These are phyloP conservation scores for Fusarium ramigenum DNA, from an alignment of 2,329 filamentous ascomycete species.

Conservation along the genomic window DNA sequence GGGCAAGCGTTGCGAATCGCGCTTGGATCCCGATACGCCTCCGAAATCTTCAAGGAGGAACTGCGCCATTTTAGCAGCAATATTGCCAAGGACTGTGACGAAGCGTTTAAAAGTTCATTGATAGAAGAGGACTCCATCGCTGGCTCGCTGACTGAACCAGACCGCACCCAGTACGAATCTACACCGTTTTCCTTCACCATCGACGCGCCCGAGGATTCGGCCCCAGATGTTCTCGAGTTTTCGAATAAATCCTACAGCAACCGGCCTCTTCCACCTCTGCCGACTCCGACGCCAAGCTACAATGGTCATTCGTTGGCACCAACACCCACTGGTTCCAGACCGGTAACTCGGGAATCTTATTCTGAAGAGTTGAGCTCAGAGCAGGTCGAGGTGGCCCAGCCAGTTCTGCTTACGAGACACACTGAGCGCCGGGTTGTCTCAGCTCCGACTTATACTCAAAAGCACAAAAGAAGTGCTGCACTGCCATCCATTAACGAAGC, in stretches of 20 bases:
- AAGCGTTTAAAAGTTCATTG: slow-evolving; percentile 81
- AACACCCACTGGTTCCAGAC: slow-evolving; percentile 34
- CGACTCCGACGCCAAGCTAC: slow-evolving; percentile 43
- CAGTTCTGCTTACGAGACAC: slow-evolving; percentile 47
- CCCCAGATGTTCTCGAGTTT: slow-evolving; percentile 9
- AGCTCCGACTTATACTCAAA: slow-evolving; percentile 58
- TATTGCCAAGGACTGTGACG: slow-evolving; percentile 89
- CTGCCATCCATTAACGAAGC: slow-evolving; percentile 62
- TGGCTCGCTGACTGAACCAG: slow-evolving; percentile 47
- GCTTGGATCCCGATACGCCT: slow-evolving; percentile 40
- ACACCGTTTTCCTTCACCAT: slow-evolving; percentile 57
- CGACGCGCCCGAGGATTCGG: slow-evolving; percentile 44
- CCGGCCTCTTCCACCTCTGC: slow-evolving; percentile 62
- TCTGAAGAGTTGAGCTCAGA: slow-evolving; percentile 36
- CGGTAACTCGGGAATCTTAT: slow-evolving; percentile 40
- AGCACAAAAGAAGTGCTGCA: slow-evolving; percentile 49
- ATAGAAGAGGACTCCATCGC: slow-evolving; percentile 52
- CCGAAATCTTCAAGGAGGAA: slow-evolving; percentile 71
- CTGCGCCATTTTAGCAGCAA: slow-evolving; percentile 84
- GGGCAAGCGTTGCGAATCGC: slow-evolving; percentile 11
- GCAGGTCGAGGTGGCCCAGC: slow-evolving; percentile 45
- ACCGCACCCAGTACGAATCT: slow-evolving; percentile 47
- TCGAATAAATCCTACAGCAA: slow-evolving; percentile 54
- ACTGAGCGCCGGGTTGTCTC: slow-evolving; percentile 60
- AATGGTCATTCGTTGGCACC: slow-evolving; percentile 22